These are phyloP conservation scores for Corynascus novoguineensis DNA, from an alignment of 495 filamentous ascomycete species.

Conservation along the genomic window DNA sequence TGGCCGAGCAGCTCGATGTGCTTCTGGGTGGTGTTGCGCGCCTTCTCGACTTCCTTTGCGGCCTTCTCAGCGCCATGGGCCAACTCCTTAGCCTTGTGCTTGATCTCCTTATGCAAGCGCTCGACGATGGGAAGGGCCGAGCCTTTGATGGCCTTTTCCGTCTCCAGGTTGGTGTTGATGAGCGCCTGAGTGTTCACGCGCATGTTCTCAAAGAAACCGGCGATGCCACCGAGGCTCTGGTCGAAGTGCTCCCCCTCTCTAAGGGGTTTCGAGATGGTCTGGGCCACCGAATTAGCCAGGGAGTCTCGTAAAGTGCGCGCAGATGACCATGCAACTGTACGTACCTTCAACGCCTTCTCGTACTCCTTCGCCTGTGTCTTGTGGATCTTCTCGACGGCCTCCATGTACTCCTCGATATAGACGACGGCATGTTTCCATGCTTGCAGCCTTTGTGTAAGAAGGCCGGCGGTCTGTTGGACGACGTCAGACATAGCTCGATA, in stretches of 20 bases:
- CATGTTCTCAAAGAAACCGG: slow-evolving; percentile 88
- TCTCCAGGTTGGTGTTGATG: slow-evolving; percentile 78
- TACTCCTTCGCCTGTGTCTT: slow-evolving; percentile 87
- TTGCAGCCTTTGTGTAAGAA: slow-evolving; percentile 77
- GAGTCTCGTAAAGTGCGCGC: neutral
- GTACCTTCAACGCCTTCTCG: slow-evolving; percentile 81
- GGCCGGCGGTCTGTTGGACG: slow-evolving; percentile 55
- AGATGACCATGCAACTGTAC: neutral
- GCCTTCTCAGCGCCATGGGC: slow-evolving; percentile 75
- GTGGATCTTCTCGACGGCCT: slow-evolving; percentile 74
- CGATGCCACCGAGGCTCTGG: slow-evolving; percentile 74
- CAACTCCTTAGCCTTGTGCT: slow-evolving; percentile 87
- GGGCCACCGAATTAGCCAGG: no score
- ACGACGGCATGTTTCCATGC: slow-evolving; percentile 94
- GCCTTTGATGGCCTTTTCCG: slow-evolving; percentile 78
- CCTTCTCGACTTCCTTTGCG: slow-evolving; percentile 86
- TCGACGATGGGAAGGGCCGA: slow-evolving; percentile 82
- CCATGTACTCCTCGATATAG: slow-evolving; percentile 86
- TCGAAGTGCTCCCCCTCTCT: slow-evolving; percentile 88
- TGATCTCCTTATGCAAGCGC: slow-evolving; percentile 90
- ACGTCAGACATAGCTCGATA: neutral
- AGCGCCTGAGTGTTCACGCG: slow-evolving; percentile 86
- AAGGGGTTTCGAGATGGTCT: slow-evolving; percentile 82
- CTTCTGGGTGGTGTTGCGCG: slow-evolving; percentile 80
- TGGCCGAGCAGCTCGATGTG: slow-evolving; percentile 91